These are phyloP conservation scores for Citrullus amarus DNA, from an alignment of 306 rosid species.

Conservation along the genomic window DNA sequence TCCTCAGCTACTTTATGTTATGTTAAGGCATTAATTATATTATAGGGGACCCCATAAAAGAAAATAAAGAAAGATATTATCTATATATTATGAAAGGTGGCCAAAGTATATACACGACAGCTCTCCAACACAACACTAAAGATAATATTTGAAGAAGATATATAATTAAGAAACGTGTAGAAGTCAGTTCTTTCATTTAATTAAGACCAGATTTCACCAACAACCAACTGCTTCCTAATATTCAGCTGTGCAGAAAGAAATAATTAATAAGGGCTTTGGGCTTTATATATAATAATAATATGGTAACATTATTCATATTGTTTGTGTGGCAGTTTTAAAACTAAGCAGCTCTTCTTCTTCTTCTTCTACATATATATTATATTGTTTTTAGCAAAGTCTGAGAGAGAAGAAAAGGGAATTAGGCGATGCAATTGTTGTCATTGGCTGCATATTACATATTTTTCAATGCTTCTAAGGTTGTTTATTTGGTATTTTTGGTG, in stretches of 20 bases:
- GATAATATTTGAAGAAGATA: too few species aligned
- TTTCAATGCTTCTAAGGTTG: conserved; percentile 23
- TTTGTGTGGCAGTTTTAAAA: background rate
- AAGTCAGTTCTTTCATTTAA: background rate
- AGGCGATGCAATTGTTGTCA: conserved; percentile 5
- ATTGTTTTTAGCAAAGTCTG: background rate
- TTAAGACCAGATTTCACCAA: background rate
- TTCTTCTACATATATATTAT: background rate
- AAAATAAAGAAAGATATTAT: too few species aligned
- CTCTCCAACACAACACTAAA: background rate
- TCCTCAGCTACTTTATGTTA: background rate
- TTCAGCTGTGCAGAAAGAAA: background rate
- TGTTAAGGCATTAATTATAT: background rate
- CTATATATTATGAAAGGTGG: background rate
- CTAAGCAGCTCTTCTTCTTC: too few species aligned
- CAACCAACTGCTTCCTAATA: background rate
- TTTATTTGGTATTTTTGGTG: conserved; percentile 6
- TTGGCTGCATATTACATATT: conserved; percentile 23
- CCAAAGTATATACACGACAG: background rate
- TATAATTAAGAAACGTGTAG: background rate
- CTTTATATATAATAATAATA: background rate
- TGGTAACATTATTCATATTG: background rate
- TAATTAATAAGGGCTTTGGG: background rate
- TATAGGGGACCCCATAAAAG: too few species aligned
- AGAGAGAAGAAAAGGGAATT: background rate